These are phyloP conservation scores for Solanum arcanum DNA, from an alignment of 257 asterid species.

Conservation along the genomic window DNA sequence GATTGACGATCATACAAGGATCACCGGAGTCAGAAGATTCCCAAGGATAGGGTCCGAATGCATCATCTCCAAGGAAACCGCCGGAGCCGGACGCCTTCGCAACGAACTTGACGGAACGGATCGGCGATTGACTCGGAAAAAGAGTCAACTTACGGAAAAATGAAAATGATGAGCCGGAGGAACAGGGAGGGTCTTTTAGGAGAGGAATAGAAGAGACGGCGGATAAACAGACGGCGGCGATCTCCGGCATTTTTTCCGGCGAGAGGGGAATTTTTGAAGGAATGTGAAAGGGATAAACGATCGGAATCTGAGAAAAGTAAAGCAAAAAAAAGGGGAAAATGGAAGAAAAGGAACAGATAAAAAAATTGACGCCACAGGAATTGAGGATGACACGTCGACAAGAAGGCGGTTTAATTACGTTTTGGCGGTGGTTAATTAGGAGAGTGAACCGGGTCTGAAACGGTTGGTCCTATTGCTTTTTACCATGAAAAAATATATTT, in stretches of 20 bases:
- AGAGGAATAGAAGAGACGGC: slow-evolving; percentile 28
- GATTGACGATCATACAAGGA: slow-evolving; percentile 27
- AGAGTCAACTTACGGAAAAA: neutral
- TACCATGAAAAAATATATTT: too few species aligned
- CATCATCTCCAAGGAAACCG: slow-evolving; percentile 54
- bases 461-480: slow-evolving; percentile 10
- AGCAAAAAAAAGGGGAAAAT: neutral
- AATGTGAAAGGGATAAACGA: slow-evolving; percentile 3
- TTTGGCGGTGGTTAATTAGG: neutral
- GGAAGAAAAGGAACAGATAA: neutral
- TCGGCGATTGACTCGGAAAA: slow-evolving; percentile 10
- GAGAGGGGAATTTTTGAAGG: neutral
- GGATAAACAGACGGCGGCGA: slow-evolving; percentile 46
- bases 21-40: slow-evolving; percentile 42
- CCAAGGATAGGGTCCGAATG: slow-evolving; percentile 79
- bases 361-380: slow-evolving; percentile 35
- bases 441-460: slow-evolving; percentile 21
- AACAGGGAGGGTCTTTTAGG: slow-evolving; percentile 22
- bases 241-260: slow-evolving; percentile 41
- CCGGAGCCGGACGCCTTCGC: slow-evolving; percentile 44
- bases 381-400: slow-evolving; percentile 20
- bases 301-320: neutral
- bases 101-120: slow-evolving; percentile 24
- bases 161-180: slow-evolving; percentile 17
- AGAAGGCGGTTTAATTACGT: slow-evolving; percentile 4